Evolutionary conservation across 257 asterid genomes (phyloP).

Genomic region (Marsdenia floribunda): DNA sequence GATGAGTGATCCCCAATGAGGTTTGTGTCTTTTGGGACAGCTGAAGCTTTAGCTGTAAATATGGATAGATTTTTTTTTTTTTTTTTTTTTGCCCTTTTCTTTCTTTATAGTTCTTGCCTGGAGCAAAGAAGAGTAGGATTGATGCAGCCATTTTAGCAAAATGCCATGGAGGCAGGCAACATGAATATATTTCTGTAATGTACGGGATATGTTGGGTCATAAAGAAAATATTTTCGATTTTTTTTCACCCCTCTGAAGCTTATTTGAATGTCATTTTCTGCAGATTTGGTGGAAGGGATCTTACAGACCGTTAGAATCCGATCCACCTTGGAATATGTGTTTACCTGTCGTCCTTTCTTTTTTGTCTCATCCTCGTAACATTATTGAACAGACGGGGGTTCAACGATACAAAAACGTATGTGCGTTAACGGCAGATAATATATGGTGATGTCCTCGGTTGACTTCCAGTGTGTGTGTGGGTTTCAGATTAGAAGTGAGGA

Average conservation of each 20-base stretch:
- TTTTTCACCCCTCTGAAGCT: neutral
- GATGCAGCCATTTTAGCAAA: neutral
- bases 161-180: too few species aligned
- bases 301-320: neutral
- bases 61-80: neutral
- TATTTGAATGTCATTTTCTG: neutral
- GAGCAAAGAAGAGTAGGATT: neutral
- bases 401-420: too few species aligned
- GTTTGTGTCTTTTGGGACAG: neutral
- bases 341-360: neutral
- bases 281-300: neutral
- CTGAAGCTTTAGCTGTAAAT: constrained; percentile 1
- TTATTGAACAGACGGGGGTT: neutral
- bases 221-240: neutral
- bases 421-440: too few species aligned
- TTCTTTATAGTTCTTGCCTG: neutral
- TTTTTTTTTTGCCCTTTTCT: too few species aligned
- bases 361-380: neutral
- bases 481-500: too few species aligned
- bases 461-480: too few species aligned
- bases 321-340: neutral
- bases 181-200: neutral
- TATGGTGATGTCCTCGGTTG: too few species aligned
- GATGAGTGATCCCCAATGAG: neutral
- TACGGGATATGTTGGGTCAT: neutral